phyloP scores from a whole-genome alignment of 2,329 filamentous ascomycete species.

The Diaporthe vexans region DNA sequence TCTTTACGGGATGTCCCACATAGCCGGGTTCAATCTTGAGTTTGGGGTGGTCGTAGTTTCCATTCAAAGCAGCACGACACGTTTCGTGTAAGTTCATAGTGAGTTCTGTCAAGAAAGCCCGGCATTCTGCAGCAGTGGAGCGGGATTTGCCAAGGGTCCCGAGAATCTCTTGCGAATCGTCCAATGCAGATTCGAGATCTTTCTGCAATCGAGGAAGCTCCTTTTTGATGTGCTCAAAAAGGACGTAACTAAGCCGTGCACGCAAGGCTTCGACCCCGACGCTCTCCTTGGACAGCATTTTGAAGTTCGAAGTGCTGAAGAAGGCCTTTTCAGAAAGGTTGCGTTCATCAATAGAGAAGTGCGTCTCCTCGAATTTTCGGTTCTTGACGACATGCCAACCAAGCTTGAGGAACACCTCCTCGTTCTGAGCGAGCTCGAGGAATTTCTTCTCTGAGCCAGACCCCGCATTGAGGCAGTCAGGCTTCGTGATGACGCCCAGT shows the following conservation, averaged over 20 bases:
- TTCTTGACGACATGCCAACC: slow-evolving; percentile 66
- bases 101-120: background rate
- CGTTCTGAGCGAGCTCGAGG: slow-evolving; percentile 29
- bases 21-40: too few species aligned
- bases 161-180: background rate
- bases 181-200: slow-evolving; percentile 4
- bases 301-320: slow-evolving; percentile 13
- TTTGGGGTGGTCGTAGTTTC: slow-evolving; percentile 33
- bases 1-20: too few species aligned
- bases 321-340: background rate
- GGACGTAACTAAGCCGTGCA: background rate
- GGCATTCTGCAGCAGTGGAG: background rate
- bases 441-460: slow-evolving; percentile 19
- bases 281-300: background rate
- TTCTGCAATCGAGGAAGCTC: slow-evolving; percentile 25
- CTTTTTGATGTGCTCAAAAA: slow-evolving; percentile 29
- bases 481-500: slow-evolving; percentile 34
- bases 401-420: slow-evolving; percentile 44
- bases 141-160: background rate
- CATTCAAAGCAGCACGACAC: slow-evolving; percentile 4
- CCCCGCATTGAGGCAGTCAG: background rate
- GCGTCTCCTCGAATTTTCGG: slow-evolving; percentile 67
- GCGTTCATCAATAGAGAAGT: background rate
- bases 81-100: slow-evolving; percentile 33
- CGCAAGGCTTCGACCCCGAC: slow-evolving; percentile 27